Evolutionary conservation across 2,329 filamentous ascomycete genomes (phyloP), one percentile per base, ranked within the genome.

Genomic region (Arthrobotrys sinensis): DNA sequence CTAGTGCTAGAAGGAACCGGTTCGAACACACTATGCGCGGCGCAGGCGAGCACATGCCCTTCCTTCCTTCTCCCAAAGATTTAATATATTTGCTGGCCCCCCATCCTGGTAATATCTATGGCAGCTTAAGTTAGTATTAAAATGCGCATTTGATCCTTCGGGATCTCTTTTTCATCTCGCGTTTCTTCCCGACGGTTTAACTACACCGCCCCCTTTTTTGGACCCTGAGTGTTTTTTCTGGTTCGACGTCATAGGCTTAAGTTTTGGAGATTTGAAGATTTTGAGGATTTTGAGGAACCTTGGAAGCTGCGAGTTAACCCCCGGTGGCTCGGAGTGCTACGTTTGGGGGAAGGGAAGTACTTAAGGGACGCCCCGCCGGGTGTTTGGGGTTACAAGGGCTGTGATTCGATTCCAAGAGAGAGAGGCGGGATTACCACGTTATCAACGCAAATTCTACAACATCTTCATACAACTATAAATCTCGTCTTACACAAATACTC

Each of bases 41-140:
- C 46, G 46, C 46, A 32, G 40, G 48, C 48, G 48, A 28, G 28
- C 50, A 34, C 50, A 53, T 53, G 28, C 12, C 6, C 46, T 32
- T 19, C 21, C 19, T 21, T 52, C 46, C 21, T 32, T 6, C 16
- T 19, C 16, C 14, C 11, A 45, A 2, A 19, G 19, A 52, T 52
- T 52, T 52, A 52, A 28, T 32, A 32, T 52, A 24, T 21, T 21
- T 12, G 36, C 24, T 48, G 21, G 8, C 45, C 46, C 10, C 43
- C 57, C 36, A 48, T 34, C 36, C 40, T 21, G 11, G 60, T 32
- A 64, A 64, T 64, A 46, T 46, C 40, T 64, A 45, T 48, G 40
- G 28, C 50, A 36, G 50, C 21, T 52, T 32, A 28, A 28, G 24
- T 28, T 28, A 28, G 24, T 28, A 28, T 28, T 28, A 28, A 28